A percentile compares a stretch with the other conserved stretches of the same genome.
phyloP scores from a whole-genome alignment of 2,329 filamentous ascomycete species.

The Ophiognomonia clavigignenti-juglandacearum region DNA sequence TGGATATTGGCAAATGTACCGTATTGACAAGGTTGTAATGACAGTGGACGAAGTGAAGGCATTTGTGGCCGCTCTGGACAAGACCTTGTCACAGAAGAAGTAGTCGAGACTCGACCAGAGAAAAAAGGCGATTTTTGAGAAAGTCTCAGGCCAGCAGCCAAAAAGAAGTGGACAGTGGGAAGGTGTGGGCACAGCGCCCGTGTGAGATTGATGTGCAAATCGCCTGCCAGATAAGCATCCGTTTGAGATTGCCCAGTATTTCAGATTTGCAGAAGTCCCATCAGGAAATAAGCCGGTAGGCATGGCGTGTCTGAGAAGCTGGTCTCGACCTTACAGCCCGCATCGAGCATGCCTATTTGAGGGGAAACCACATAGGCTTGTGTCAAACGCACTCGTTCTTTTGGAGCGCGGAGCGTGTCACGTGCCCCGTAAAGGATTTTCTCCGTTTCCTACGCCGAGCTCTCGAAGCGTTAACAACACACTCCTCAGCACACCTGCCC shows the following conservation, averaged over 20 bases:
- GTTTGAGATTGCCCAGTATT: too few relatives aligned
- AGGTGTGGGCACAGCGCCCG: too few relatives aligned
- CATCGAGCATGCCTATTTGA: slow-evolving; percentile 3
- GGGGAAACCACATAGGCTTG: neutral
- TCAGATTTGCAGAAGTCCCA: too few relatives aligned
- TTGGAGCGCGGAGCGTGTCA: slow-evolving; percentile 6
- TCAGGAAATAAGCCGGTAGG: too few relatives aligned
- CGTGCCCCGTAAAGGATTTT: slow-evolving; percentile 13
- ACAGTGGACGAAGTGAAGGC: slow-evolving; percentile 51
- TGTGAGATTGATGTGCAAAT: too few relatives aligned
- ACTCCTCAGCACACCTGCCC: neutral
- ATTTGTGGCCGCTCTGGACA: slow-evolving; percentile 48
- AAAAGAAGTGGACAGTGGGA: too few relatives aligned
- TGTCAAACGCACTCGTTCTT: neutral
- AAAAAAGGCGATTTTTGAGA: too few relatives aligned
- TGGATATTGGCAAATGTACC: neutral
- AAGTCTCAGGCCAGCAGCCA: too few relatives aligned
- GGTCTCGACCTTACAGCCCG: neutral
- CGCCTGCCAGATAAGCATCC: too few relatives aligned
- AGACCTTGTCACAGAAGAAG: slow-evolving; percentile 32
- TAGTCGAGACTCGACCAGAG: neutral
- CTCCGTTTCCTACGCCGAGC: neutral
- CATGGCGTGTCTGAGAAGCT: too few relatives aligned
- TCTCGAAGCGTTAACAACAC: neutral
- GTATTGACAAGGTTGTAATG: slow-evolving; percentile 14